Percentiles rank a stretch among this genome's conserved stretches.
These are phyloP conservation scores for Dactylonectria macrodidyma DNA, from an alignment of 2,329 filamentous ascomycete genomes.

Conservation along the genomic window DNA sequence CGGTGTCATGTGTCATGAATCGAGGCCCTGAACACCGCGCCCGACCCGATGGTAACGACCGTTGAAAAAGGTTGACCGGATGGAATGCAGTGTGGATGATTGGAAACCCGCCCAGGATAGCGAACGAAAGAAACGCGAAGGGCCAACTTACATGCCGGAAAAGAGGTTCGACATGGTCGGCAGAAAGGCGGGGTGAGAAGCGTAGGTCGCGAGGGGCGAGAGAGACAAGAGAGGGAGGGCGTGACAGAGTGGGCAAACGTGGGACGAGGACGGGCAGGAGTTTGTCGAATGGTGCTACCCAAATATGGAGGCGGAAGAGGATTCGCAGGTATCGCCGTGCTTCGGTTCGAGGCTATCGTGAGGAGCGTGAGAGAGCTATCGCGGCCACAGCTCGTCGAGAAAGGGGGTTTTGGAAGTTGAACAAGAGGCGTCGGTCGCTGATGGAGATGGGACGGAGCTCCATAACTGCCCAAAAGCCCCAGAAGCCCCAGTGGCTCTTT, in stretches of 20 bases:
- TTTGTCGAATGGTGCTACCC: conserved; percentile 5
- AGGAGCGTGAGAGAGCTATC: conserved; percentile 33
- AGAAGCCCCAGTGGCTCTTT: conserved; percentile 34
- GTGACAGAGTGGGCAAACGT: conserved; percentile 17
- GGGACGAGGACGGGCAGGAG: conserved; percentile 12
- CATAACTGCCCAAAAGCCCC: conserved; percentile 37
- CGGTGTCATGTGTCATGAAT: conserved; percentile 19
- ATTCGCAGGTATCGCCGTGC: conserved; percentile 10
- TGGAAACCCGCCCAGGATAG: not conserved
- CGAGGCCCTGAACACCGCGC: conserved; percentile 3
- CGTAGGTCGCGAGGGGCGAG: conserved; percentile 37
- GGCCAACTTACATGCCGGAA: conserved; percentile 71
- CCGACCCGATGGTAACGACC: not conserved
- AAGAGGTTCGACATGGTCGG: conserved; percentile 72
- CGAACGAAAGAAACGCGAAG: conserved; percentile 24
- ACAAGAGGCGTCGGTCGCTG: conserved; percentile 38
- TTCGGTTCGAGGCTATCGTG: conserved; percentile 20
- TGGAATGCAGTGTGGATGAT: not conserved
- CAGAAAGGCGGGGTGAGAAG: conserved; percentile 43
- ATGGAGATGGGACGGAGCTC: conserved; percentile 44
- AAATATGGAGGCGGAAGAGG: not conserved
- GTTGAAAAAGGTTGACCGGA: conserved; percentile 6
- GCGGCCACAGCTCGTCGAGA: conserved; percentile 37
- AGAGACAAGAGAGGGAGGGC: conserved; percentile 21
- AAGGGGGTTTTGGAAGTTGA: conserved; percentile 45